These are phyloP conservation scores for Xylaria sp. DNA, from an alignment of 2,329 filamentous ascomycete genomes.

Conservation along the genomic window DNA sequence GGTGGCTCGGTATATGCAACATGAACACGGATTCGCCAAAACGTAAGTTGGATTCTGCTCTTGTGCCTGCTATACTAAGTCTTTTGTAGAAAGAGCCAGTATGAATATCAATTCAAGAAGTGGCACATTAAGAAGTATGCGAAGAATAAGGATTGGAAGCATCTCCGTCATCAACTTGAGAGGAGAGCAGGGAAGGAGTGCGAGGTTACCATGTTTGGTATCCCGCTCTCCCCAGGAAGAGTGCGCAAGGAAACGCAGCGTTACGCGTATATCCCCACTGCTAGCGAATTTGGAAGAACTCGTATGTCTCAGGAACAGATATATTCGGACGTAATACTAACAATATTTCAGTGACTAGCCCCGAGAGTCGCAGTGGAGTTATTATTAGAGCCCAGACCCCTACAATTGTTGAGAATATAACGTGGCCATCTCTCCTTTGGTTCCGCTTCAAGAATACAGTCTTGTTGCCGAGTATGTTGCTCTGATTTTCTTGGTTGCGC, in stretches of 20 bases:
- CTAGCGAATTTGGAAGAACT: constrained; percentile 10
- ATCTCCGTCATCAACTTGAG: constrained; percentile 7
- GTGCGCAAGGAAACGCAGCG: constrained; percentile 11
- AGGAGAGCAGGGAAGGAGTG: constrained; percentile 7
- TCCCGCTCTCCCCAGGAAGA: constrained; percentile 11
- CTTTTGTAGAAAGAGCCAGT: constrained; percentile 11
- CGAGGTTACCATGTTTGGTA: constrained; percentile 8
- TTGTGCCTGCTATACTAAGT: neutral
- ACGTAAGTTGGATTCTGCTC: constrained; percentile 7
- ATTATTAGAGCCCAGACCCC: constrained; percentile 14
- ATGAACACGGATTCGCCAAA: too few relatives aligned
- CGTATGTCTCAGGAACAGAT: neutral
- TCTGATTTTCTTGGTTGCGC: neutral
- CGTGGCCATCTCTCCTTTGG: constrained; percentile 25
- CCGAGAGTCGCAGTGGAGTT: neutral
- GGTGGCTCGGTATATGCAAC: too few relatives aligned
- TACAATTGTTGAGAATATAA: neutral
- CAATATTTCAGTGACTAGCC: constrained; percentile 5
- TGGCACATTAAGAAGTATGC: constrained; percentile 26
- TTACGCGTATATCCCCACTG: constrained; percentile 26
- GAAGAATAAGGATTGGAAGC: constrained; percentile 4
- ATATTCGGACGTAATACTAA: neutral
- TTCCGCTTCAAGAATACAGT: constrained; percentile 21
- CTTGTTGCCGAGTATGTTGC: constrained; percentile 1
- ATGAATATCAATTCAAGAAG: constrained; percentile 31